Conservation (phyloP, 2,329 filamentous ascomycete species). For the Ceratocystis huliohia region DNA sequence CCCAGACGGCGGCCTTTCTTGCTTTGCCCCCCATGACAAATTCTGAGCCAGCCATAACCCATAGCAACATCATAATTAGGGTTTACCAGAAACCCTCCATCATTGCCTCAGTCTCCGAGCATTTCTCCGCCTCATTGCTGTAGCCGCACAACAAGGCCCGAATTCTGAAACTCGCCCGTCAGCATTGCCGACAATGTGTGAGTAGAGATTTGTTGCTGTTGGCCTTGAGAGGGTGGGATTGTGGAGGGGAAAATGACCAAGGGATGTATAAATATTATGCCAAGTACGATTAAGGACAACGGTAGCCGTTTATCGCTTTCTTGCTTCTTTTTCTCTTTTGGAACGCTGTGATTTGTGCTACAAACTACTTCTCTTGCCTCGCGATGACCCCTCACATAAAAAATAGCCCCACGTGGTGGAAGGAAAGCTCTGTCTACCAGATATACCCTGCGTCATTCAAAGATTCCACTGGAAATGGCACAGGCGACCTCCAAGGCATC, state of each 20-base stretch:
- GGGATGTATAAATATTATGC: background rate
- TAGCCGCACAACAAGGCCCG: background rate
- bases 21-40: background rate
- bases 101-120: background rate
- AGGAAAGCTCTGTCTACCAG: conserved; percentile 48
- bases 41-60: background rate
- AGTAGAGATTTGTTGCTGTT: background rate
- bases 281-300: background rate
- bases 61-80: background rate
- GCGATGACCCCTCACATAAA: background rate
- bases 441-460: conserved; percentile 51
- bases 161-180: background rate
- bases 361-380: background rate
- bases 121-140: background rate
- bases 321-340: background rate
- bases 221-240: background rate
- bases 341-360: background rate
- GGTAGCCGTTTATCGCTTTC: background rate
- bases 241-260: background rate
- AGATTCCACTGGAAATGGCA: conserved; percentile 43
- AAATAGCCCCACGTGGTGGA: conserved; percentile 39
- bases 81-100: background rate
- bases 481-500: conserved; percentile 46
- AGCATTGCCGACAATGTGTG: background rate
- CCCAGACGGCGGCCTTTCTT: background rate